phyloP scores from a whole-genome alignment of 2,329 filamentous ascomycete genomes.

The Pseudogymnoascus sp. region DNA sequence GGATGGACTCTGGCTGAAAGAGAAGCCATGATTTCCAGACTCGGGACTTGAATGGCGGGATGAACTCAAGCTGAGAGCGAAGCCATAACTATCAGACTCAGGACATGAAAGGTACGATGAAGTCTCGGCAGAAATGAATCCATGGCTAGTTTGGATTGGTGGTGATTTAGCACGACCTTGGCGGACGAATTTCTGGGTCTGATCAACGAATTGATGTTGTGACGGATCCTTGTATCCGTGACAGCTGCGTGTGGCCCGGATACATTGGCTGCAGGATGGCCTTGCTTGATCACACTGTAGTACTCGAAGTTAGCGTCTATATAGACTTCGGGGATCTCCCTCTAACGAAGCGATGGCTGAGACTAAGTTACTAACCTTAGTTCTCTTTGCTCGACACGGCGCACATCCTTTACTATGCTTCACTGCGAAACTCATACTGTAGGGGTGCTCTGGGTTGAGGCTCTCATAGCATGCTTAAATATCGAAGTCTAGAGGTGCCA shows the following conservation, averaged over 20 bases:
- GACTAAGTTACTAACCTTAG: slow-evolving; percentile 25
- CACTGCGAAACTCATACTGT: slow-evolving; percentile 34
- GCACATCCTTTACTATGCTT: slow-evolving; percentile 38
- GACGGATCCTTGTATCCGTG: background rate
- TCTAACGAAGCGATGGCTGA: background rate
- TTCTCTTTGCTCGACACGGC: slow-evolving; percentile 35
- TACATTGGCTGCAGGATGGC: background rate
- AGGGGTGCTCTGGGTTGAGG: background rate
- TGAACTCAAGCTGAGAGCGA: background rate
- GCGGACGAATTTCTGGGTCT: background rate
- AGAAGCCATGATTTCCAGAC: background rate
- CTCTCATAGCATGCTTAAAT: too few relatives aligned
- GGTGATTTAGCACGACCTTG: background rate
- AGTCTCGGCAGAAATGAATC: background rate
- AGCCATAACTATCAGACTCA: background rate
- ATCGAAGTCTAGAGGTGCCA: too few relatives aligned
- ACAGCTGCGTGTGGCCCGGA: slow-evolving; percentile 5
- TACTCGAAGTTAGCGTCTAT: background rate
- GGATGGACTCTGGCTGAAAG: background rate
- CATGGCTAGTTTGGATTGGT: background rate
- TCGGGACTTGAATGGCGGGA: background rate
- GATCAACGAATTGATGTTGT: background rate
- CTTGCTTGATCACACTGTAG: background rate
- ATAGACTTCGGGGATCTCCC: background rate
- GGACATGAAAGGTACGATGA: background rate